These are phyloP conservation scores for Linum tenue DNA, from an alignment of 345 rosid genomes.

Conservation along the genomic window DNA sequence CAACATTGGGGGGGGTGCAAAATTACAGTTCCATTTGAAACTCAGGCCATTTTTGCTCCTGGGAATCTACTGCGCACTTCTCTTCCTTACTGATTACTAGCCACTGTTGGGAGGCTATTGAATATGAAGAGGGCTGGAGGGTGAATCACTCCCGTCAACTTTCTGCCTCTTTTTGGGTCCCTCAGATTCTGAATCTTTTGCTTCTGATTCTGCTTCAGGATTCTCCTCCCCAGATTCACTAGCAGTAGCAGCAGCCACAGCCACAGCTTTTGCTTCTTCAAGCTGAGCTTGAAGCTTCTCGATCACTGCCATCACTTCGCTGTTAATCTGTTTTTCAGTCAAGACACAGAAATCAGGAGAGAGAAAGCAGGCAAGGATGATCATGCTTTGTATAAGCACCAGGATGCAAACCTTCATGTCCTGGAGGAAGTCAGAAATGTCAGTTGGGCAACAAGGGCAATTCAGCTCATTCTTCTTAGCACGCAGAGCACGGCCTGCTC, in stretches of 20 bases:
- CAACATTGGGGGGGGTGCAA: no score
- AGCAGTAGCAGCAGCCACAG: neutral
- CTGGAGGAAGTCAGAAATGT: constrained; percentile 48
- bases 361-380: neutral
- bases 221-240: neutral
- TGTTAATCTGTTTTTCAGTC: constrained; percentile 42
- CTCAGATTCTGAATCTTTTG: neutral
- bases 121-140: neutral
- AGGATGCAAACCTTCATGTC: constrained; percentile 36
- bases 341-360: neutral
- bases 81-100: no score
- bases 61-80: no score
- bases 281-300: constrained; percentile 25
- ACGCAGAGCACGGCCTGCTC: constrained; percentile 42
- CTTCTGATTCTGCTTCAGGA: neutral
- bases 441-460: constrained; percentile 53
- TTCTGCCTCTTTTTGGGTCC: neutral
- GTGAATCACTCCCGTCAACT: constrained; percentile 2
- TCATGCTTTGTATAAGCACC: neutral
- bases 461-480: constrained; percentile 44
- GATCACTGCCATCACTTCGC: constrained; percentile 49
- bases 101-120: no score
- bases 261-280: neutral
- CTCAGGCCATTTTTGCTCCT: no score
- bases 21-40: no score